Evolutionary conservation across 139 green algal genomes (phyloP).

Genomic region (Haematococcus sp.): DNA sequence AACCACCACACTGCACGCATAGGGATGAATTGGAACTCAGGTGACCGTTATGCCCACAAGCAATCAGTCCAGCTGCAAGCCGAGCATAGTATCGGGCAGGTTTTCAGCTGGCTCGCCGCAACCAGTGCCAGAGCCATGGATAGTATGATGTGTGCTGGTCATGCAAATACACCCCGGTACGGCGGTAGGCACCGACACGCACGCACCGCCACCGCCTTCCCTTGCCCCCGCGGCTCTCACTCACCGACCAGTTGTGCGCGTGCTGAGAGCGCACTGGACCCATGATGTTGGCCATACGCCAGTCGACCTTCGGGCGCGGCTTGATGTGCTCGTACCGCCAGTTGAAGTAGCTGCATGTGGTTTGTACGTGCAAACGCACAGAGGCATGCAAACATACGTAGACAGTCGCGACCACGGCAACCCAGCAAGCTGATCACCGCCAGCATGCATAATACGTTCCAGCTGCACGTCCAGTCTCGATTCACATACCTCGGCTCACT

Average conservation of each 20-base stretch:
- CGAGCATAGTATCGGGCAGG: neutral
- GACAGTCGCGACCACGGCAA: too few relatives aligned
- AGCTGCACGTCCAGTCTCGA: neutral
- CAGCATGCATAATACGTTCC: neutral
- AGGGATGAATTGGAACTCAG: too few relatives aligned
- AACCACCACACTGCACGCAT: slow-evolving; percentile 15
- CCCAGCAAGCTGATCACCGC: neutral
- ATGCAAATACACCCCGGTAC: too few relatives aligned
- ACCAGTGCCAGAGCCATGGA: too few relatives aligned
- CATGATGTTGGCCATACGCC: slow-evolving; percentile 11
- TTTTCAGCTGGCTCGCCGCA: too few relatives aligned
- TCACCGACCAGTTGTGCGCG: slow-evolving; percentile 20
- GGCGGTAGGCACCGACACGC: neutral
- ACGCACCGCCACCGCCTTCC: neutral
- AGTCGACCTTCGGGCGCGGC: slow-evolving; percentile 9
- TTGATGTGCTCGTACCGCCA: slow-evolving; percentile 28
- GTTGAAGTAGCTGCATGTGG: slow-evolving; percentile 1
- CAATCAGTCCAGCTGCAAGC: neutral
- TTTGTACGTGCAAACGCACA: neutral
- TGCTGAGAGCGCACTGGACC: slow-evolving; percentile 22
- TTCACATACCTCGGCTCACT: too few relatives aligned
- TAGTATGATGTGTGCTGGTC: too few relatives aligned
- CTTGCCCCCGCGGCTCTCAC: neutral
- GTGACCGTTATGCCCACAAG: too few relatives aligned
- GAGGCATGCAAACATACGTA: too few relatives aligned